phyloP scores from a whole-genome alignment of 257 asterid genomes.

The Solanum paucissectum region DNA sequence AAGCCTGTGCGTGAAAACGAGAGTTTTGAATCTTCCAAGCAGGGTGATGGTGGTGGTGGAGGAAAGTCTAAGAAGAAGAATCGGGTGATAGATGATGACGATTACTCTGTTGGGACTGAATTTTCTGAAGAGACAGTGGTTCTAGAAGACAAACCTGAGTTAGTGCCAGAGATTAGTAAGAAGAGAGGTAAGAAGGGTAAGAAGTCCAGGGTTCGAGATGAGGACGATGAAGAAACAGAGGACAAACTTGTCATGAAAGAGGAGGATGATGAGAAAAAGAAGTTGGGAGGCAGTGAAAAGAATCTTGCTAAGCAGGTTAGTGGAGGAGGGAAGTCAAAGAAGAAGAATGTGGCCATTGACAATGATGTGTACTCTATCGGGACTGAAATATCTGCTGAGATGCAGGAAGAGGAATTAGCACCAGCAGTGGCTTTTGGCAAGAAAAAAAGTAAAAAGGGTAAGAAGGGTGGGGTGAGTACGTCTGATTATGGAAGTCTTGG shows the following conservation, averaged over 20 bases:
- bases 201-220: constrained; percentile 26
- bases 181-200: constrained; percentile 50
- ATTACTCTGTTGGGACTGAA: constrained; percentile 55
- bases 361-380: constrained; percentile 65
- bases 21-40: constrained; percentile 7
- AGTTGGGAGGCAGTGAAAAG: background rate
- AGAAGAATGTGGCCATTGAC: constrained; percentile 25
- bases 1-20: constrained; percentile 53
- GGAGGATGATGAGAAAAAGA: constrained; percentile 19
- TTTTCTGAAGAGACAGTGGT: constrained; percentile 45
- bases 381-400: constrained; percentile 50
- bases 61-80: constrained; percentile 75
- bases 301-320: constrained; percentile 4
- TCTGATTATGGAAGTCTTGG: constrained; percentile 50
- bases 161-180: constrained; percentile 25
- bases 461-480: constrained; percentile 28
- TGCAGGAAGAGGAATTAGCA: constrained; percentile 33
- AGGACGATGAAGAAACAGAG: constrained; percentile 16
- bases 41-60: constrained; percentile 29
- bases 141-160: constrained; percentile 38
- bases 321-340: constrained; percentile 60
- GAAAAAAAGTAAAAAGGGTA: constrained; percentile 56
- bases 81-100: constrained; percentile 53
- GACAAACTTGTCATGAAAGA: background rate
- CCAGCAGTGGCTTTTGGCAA: constrained; percentile 30